Percentiles rank a stretch among this genome's conserved stretches.
Conservation (phyloP, 1,284 basidiomycete species). For the Macrocystidia cucumis region DNA sequence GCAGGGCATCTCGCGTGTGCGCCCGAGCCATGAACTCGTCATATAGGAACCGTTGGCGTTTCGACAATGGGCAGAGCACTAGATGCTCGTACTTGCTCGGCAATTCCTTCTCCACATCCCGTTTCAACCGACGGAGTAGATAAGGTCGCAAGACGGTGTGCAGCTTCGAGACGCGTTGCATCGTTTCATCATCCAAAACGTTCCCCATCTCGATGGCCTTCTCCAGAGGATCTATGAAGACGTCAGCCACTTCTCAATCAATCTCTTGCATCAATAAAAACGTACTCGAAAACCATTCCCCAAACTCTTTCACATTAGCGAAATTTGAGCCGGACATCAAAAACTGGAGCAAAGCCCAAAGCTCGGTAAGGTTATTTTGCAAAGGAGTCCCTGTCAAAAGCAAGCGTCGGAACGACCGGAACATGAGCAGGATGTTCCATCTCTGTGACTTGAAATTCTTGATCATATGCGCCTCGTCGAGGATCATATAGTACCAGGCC, state of each 20-base stretch:
- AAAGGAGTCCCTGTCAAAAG: constrained; percentile 91
- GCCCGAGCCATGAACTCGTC: constrained; percentile 97
- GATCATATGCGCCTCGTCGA: constrained; percentile 98
- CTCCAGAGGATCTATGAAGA: constrained; percentile 74
- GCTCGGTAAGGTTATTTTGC: constrained; percentile 93
- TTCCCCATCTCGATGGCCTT: constrained; percentile 89
- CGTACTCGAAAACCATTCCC: constrained; percentile 95
- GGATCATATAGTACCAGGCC: constrained; percentile 93
- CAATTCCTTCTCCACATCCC: constrained; percentile 94
- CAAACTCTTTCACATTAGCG: constrained; percentile 91
- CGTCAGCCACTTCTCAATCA: constrained; percentile 1
- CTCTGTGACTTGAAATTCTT: constrained; percentile 96
- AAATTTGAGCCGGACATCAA: constrained; percentile 93
- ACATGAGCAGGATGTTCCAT: constrained; percentile 94
- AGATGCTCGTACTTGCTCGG: constrained; percentile 96
- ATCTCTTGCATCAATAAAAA: constrained; percentile 8
- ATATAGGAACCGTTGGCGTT: constrained; percentile 93
- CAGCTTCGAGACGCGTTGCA: constrained; percentile 83
- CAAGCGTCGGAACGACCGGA: constrained; percentile 83
- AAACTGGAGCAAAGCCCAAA: constrained; percentile 95
- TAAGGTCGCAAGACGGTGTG: constrained; percentile 93
- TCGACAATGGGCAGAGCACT: constrained; percentile 87
- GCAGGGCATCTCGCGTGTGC: constrained; percentile 80
- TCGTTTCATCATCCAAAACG: constrained; percentile 74
- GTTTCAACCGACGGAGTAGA: constrained; percentile 89